These are phyloP conservation scores for Phytophthora kernoviae DNA, from an alignment of 352 stramenopile species.

Conservation along the genomic window DNA sequence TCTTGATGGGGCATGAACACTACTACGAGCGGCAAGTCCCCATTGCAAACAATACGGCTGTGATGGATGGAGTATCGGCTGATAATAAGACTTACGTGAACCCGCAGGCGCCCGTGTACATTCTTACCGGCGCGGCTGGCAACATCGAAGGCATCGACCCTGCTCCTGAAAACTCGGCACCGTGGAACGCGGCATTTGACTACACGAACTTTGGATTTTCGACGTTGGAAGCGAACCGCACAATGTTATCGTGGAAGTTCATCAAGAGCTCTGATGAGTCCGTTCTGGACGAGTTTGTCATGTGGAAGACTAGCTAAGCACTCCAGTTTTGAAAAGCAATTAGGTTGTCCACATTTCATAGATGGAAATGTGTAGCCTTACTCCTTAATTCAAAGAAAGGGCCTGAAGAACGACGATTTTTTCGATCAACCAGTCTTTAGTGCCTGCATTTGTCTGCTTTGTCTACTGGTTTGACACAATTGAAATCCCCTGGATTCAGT, in stretches of 20 bases:
- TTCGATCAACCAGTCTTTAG: no score
- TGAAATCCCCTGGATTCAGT: no score
- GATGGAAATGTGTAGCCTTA: no score
- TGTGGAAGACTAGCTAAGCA: conserved; percentile 20
- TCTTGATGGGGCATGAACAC: conserved; percentile 81
- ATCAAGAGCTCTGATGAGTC: conserved; percentile 11
- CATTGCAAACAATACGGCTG: conserved; percentile 38
- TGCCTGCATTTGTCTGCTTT: no score
- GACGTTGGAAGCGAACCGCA: conserved; percentile 26
- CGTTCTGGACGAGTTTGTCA: conserved; percentile 25
- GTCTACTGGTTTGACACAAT: no score
- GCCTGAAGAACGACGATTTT: no score
- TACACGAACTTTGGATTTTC: conserved; percentile 49
- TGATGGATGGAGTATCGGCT: conserved; percentile 45
- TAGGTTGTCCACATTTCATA: no score
- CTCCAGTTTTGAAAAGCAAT: no score
- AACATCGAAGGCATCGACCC: conserved; percentile 46
- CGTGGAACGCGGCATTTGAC: conserved; percentile 46
- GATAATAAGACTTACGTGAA: conserved; percentile 59
- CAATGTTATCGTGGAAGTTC: conserved; percentile 28
- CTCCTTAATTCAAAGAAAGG: no score
- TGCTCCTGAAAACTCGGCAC: conserved; percentile 5
- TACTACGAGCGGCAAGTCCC: conserved; percentile 77
- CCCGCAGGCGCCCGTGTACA: conserved; percentile 55
- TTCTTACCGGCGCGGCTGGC: conserved; percentile 59